Evolutionary conservation across 129 eudicot genomes (phyloP), one percentile per base, ranked within the genome.

Genomic region (Kitagawia praeruptora): DNA sequence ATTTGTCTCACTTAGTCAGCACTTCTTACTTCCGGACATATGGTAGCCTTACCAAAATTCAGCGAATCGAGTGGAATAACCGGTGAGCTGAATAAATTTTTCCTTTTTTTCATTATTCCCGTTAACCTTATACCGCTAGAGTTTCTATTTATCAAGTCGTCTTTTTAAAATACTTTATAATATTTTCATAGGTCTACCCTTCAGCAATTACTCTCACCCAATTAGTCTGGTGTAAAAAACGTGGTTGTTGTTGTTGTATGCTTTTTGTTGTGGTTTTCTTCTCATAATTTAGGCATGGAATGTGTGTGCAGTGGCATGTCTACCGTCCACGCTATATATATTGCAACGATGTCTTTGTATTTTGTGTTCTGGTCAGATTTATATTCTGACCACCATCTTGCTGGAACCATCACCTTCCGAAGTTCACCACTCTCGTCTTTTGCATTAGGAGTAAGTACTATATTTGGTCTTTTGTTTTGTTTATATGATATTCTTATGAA

Each of bases 341-440:
- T 87, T 67, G 75, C 86, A 47, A n/a, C 51, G 47, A 77, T 85
- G 82, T 82, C 91, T 51, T 56, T 85, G 84, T 85, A 87, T 81
- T 85, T 85, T 80, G 88, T 85, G 2, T 87, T 87, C 83, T 87
- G 88, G 91, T 87, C 91, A 48, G 83, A 87, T 77, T 81, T 87
- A 45, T 87, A 80, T 81, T 82, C 85, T 70, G 88, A 87, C 76
- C 72, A 75, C 18, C 74, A 58, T 19, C 46, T 77, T 64, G 40
- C 85, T 56, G 86, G 82, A 4, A 76, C 48, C 51, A 39, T 87
- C 48, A 87, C 88, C 58, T 71, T 80, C 80, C 84, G 87, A 34
- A 85, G 81, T 81, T 87, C 91, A 54, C 78, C 76, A 8, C 40
- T 85, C 56, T 85, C 88, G 51, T 85, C 86, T 74, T 85, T 85